Evolutionary conservation across 306 rosid species (phyloP).

Genomic region (Begonia loranthoides): DNA sequence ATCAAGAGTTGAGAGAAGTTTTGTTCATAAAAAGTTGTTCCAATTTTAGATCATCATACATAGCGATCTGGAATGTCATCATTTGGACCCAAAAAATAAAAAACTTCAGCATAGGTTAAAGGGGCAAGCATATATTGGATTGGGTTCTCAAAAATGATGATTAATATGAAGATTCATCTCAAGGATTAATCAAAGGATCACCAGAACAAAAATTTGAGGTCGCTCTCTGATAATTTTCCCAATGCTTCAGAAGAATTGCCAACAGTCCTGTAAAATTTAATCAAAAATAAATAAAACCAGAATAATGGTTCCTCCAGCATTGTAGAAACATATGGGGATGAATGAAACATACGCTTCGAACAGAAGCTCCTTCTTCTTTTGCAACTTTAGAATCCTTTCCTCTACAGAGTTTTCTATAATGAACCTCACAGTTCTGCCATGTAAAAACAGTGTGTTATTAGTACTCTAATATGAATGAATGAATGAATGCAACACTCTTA

Average conservation of each 20-base stretch:
- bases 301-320: no score
- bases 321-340: neutral
- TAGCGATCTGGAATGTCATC: neutral
- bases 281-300: neutral
- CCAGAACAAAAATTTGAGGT: constrained; percentile 50
- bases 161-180: no score
- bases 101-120: neutral
- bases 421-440: constrained; percentile 63
- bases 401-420: constrained; percentile 78
- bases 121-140: neutral
- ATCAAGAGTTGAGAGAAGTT: no score
- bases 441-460: constrained; percentile 1
- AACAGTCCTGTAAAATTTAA: constrained; percentile 36
- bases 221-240: constrained; percentile 56
- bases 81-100: neutral
- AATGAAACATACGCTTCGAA: constrained; percentile 70
- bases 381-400: constrained; percentile 88
- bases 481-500: neutral
- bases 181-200: no score
- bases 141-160: no score
- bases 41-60: neutral
- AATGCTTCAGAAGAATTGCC: constrained; percentile 70
- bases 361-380: constrained; percentile 78
- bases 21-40: neutral
- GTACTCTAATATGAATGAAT: neutral